Percentiles rank a stretch among this genome's conserved stretches.
Evolutionary conservation across 2,329 filamentous ascomycete species (phyloP).

Genomic region (Cadophora malorum): DNA sequence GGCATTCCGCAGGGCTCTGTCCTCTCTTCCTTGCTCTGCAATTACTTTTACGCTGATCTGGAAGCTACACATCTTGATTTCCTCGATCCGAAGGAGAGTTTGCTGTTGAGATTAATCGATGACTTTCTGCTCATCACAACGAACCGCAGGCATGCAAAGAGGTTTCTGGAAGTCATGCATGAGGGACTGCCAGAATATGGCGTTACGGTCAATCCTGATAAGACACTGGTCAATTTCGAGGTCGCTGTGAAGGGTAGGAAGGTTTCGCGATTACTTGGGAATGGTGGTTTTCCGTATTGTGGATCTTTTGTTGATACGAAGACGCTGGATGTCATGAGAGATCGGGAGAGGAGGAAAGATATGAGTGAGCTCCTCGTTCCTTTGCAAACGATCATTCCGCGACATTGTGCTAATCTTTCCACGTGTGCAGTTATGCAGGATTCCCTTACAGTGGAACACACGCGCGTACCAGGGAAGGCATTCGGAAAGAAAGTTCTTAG

Average conservation of each 20-base stretch:
- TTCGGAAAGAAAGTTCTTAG: conserved; percentile 82
- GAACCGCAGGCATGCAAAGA: conserved; percentile 66
- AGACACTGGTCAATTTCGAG: conserved; percentile 87
- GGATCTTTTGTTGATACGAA: conserved; percentile 77
- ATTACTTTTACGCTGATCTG: conserved; percentile 92
- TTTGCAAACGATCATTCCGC: not conserved
- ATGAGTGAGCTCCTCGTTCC: conserved; percentile 52
- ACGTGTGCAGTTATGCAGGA: conserved; percentile 60
- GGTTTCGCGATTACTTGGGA: conserved; percentile 56
- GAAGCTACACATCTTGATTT: conserved; percentile 75
- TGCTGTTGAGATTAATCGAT: conserved; percentile 85
- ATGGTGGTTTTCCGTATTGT: conserved; percentile 82
- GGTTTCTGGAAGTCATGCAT: conserved; percentile 83
- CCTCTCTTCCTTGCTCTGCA: conserved; percentile 86
- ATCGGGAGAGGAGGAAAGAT: conserved; percentile 60
- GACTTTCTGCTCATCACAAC: conserved; percentile 91
- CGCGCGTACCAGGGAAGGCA: conserved; percentile 73
- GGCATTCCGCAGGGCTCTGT: conserved; percentile 96
- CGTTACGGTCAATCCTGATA: conserved; percentile 75
- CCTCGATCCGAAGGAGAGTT: conserved; percentile 60
- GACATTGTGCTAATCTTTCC: conserved; percentile 26
- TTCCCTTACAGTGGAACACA: conserved; percentile 80
- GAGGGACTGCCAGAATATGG: conserved; percentile 80
- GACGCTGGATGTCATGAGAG: conserved; percentile 77
- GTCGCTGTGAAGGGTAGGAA: conserved; percentile 59